Conservation (phyloP, 805 yeast species). For the Kregervanrija fluxuum region DNA sequence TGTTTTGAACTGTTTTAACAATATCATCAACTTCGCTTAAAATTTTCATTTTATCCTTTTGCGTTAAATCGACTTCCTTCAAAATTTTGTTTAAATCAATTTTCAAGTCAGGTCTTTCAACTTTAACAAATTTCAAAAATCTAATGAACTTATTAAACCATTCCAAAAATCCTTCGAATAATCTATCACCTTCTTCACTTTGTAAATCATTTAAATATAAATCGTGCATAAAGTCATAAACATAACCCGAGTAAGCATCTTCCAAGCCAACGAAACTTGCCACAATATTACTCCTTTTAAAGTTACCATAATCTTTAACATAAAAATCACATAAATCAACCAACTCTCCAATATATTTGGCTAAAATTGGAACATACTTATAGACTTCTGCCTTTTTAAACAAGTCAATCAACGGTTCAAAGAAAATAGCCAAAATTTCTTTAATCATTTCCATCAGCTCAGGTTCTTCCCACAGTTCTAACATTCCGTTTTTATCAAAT, state of each 20-base stretch:
- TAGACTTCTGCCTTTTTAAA: constrained; percentile 63
- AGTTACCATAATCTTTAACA: constrained; percentile 36
- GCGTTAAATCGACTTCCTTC: background rate
- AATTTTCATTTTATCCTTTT: constrained; percentile 14
- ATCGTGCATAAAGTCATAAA: constrained; percentile 72
- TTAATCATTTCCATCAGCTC: constrained; percentile 70
- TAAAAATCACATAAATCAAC: constrained; percentile 46
- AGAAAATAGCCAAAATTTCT: constrained; percentile 63
- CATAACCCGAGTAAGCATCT: constrained; percentile 62
- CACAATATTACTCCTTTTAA: constrained; percentile 48
- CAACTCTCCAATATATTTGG: constrained; percentile 61
- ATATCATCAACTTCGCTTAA: constrained; percentile 36
- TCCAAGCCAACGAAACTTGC: constrained; percentile 58
- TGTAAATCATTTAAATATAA: constrained; percentile 73
- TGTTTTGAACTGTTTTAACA: constrained; percentile 30
- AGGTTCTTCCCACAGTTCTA: constrained; percentile 79
- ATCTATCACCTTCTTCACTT: constrained; percentile 18
- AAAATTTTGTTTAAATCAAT: constrained; percentile 39
- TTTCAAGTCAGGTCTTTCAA: constrained; percentile 30
- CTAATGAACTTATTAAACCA: constrained; percentile 70
- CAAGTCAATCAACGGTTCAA: constrained; percentile 64
- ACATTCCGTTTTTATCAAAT: constrained; percentile 68
- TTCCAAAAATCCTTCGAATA: constrained; percentile 62
- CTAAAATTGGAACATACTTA: constrained; percentile 56
- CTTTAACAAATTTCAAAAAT: constrained; percentile 57